These are phyloP conservation scores for Candida silvatica DNA, from an alignment of 805 yeast species.

Conservation along the genomic window DNA sequence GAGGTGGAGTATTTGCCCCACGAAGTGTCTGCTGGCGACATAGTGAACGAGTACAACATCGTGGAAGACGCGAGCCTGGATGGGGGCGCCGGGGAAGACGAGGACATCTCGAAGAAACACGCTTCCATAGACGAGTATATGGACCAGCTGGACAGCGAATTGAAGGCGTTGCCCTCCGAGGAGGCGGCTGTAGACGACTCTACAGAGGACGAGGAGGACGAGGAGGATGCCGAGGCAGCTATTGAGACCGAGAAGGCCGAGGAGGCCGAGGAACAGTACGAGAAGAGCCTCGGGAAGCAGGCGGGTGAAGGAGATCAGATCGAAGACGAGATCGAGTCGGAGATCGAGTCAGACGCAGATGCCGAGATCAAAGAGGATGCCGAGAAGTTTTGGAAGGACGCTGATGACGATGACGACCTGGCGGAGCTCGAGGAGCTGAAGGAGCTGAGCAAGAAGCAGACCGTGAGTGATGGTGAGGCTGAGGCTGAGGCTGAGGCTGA, in stretches of 20 bases:
- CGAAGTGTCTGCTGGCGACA: constrained; percentile 3
- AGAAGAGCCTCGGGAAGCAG: neutral
- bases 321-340: neutral
- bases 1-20: no score
- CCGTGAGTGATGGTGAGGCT: constrained; percentile 1
- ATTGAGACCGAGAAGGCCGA: no score
- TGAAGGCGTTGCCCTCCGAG: no score
- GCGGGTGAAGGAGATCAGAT: neutral
- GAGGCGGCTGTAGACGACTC: no score
- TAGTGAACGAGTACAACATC: constrained; percentile 1
- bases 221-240: neutral
- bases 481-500: constrained; percentile 2
- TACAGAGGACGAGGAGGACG: constrained; percentile 3
- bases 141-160: neutral
- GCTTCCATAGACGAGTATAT: neutral
- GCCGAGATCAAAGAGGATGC: neutral
- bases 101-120: no score
- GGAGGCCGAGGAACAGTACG: no score
- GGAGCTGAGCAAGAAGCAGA: no score
- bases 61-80: no score
- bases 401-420: constrained; percentile 2
- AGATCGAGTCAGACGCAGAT: constrained; percentile 3
- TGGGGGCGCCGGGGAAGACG: no score
- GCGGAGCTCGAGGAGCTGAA: neutral
- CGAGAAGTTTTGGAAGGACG: neutral